A percentile compares a stretch with the other conserved stretches of the same genome.
Evolutionary conservation across 2,329 filamentous ascomycete genomes (phyloP).

Genomic region (Pseudogymnoascus sp.): DNA sequence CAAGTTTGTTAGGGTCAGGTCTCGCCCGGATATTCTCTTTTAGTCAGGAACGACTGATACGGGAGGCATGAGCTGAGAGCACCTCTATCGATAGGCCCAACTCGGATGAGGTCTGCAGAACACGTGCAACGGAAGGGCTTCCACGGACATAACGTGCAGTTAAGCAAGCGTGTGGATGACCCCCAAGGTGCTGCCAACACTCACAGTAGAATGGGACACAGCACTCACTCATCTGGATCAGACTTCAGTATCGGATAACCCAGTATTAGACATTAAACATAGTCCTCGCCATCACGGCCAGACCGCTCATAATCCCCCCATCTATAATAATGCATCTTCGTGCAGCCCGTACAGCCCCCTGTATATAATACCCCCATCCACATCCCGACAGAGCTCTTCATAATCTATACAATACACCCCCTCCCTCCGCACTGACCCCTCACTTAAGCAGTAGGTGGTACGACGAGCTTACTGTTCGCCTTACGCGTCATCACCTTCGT

Average conservation of each 20-base stretch:
- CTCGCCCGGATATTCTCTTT: not conserved
- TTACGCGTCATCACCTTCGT: slow-evolving; percentile 78
- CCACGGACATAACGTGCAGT: not conserved
- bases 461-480: slow-evolving; percentile 37
- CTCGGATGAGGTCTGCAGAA: not conserved
- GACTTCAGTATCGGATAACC: not conserved
- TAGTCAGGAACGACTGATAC: not conserved
- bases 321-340: slow-evolving; percentile 3
- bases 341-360: not conserved
- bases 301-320: not conserved
- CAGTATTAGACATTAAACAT: slow-evolving; percentile 8
- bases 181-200: not conserved
- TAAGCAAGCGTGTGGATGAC: not conserved
- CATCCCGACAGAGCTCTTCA: not conserved
- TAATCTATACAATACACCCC: slow-evolving; percentile 5
- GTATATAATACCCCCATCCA: not conserved
- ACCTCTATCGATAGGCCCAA: not conserved
- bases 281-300: not conserved
- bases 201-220: not conserved
- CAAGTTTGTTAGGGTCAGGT: not conserved
- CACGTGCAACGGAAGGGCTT: not conserved
- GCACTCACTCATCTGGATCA: not conserved
- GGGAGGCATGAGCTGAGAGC: not conserved
- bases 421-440: not conserved
- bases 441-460: slow-evolving; percentile 29